Conservation (phyloP, 148 eudicot genomes). For the Cornus kousa region DNA sequence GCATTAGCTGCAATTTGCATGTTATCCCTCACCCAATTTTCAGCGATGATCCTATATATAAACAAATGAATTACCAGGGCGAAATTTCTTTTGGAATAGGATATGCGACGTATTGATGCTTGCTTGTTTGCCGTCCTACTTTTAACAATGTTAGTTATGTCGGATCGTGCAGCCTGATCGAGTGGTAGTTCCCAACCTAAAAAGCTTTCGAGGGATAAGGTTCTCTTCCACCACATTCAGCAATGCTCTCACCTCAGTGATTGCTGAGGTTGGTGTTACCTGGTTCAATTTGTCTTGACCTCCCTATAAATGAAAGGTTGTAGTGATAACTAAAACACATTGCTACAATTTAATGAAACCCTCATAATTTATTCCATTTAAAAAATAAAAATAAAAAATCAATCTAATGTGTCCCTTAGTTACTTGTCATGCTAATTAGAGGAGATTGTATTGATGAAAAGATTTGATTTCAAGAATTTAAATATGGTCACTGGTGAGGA, state of each 20-base stretch:
- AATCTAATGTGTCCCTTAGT: no score
- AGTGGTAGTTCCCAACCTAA: conserved; percentile 7
- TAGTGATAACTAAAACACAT: no score
- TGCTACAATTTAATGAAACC: no score
- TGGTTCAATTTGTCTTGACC: conserved; percentile 11
- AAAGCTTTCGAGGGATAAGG: conserved; percentile 8
- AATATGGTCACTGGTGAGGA: no score
- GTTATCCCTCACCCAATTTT: conserved; percentile 16
- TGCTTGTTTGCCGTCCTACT: conserved; percentile 6
- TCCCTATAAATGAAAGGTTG: no score
- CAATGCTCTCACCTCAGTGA: conserved; percentile 11
- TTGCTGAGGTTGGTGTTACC: conserved; percentile 13
- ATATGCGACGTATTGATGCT: conserved; percentile 10
- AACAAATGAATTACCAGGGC: no score
- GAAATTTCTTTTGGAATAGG: no score
- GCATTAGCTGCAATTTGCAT: conserved; percentile 15
- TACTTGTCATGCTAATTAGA: no score
- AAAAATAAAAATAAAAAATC: no score
- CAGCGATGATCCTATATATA: conserved; percentile 12
- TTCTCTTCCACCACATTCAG: conserved; percentile 15
- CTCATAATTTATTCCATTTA: no score
- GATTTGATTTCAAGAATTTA: no score
- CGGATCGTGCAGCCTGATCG: conserved; percentile 16
- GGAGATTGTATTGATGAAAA: no score
- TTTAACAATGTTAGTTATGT: conserved; percentile 11